A percentile compares a stretch with the other conserved stretches of the same genome.
Conservation (phyloP, 345 rosid species). For the Camelina laxa region DNA sequence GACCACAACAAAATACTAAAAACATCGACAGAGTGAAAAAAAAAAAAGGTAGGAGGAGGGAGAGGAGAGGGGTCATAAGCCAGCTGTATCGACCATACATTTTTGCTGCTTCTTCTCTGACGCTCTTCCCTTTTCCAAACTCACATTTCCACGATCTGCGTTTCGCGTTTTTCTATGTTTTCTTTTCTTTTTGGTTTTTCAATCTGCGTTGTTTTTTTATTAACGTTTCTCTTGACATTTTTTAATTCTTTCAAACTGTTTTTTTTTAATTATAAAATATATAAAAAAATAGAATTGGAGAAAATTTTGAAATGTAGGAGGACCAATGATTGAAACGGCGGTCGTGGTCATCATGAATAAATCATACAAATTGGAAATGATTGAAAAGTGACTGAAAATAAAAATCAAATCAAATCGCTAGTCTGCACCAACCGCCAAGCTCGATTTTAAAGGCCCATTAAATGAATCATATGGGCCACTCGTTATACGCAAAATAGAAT, state of each 20-base stretch:
- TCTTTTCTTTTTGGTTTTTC: no score
- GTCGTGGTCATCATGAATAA: constrained; percentile 49
- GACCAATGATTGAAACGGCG: constrained; percentile 47
- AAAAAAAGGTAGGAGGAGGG: constrained; percentile 23
- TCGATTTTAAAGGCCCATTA: not conserved
- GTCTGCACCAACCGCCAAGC: constrained; percentile 30
- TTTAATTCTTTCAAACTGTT: not conserved
- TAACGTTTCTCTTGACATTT: constrained; percentile 36
- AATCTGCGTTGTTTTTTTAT: constrained; percentile 15
- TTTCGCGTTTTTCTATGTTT: constrained; percentile 40
- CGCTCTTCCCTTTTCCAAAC: constrained; percentile 20
- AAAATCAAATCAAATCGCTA: not conserved
- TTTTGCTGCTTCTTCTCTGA: constrained; percentile 35
- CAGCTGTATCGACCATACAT: constrained; percentile 46
- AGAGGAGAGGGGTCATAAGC: constrained; percentile 26
- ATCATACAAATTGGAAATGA: constrained; percentile 45
- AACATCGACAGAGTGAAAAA: constrained; percentile 36
- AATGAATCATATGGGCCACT: not conserved
- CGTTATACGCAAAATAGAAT: not conserved
- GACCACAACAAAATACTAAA: constrained; percentile 33
- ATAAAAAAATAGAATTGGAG: not conserved
- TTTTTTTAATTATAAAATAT: not conserved
- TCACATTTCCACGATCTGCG: constrained; percentile 38
- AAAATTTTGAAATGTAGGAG: constrained; percentile 23
- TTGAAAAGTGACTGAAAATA: constrained; percentile 38